Evolutionary conservation across 805 yeast genomes (phyloP), one percentile per base, ranked within the genome.

Genomic region (Candida ovalis): DNA sequence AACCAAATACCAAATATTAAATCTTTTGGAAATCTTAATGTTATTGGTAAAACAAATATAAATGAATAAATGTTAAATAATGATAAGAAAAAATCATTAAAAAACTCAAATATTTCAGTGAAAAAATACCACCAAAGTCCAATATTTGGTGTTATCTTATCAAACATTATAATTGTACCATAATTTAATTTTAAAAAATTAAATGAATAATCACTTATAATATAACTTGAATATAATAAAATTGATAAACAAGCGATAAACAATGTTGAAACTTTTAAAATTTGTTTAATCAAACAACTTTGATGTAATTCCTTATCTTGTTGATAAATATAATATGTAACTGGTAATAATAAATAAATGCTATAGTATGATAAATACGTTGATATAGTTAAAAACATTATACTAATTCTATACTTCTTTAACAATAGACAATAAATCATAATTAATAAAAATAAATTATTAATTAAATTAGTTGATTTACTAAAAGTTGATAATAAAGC

Each of bases 61-160:
- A 81, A 71, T 15, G 82, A 67, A 67, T 83, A 89, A 41, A 91
- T 60, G 59, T 90, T 91, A 80, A 91, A 94, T 19, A 90, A 84
- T 10, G 89, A 82, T 36, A 84, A 70, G 72, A 87, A 94, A 60
- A 94, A 90, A 19, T 88, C 82, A 25, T 84, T 77, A 74, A 92
- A 94, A 62, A 82, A 86, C 47, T 86, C 94, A 68, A 94, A 94
- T 81, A 94, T 87, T 67, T 94, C 99, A 38, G 92, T 86, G 72
- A 94, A 94, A 59, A 91, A 82, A 70, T 94, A 94, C 99, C 99
- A 94, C 99, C 99, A 94, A 19, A 94, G 72, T 0, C 99, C 99
- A 55, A 94, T 66, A 67, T 94, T 94, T 24, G 99, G 99, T 4
- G 83, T 75, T 51, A 90, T 80, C 53, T 88, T 91, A 35, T 75